Percentiles rank a stretch among this genome's conserved stretches.
Conservation (phyloP, 495 filamentous ascomycete genomes). For the Beverwykella pulmonaria region DNA sequence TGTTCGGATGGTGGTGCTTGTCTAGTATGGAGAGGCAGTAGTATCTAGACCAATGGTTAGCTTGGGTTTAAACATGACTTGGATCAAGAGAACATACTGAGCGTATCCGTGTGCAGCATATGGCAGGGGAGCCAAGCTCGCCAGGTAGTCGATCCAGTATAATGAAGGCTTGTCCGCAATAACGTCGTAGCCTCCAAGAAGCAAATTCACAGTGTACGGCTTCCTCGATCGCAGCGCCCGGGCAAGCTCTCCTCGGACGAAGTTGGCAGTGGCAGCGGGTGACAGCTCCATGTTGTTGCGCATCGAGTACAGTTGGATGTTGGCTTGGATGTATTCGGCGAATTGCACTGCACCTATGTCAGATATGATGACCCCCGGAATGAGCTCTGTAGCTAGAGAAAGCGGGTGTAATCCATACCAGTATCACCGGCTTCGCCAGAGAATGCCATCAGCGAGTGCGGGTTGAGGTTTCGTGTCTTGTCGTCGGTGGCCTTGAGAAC, state of each 20-base stretch:
- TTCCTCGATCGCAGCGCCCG: conserved; percentile 84
- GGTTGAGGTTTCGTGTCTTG: conserved; percentile 89
- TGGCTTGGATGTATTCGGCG: conserved; percentile 98
- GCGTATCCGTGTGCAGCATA: conserved; percentile 98
- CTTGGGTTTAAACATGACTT: neutral
- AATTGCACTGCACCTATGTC: conserved; percentile 76
- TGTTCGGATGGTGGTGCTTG: conserved; percentile 96
- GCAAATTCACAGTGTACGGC: conserved; percentile 93
- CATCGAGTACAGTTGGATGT: conserved; percentile 97
- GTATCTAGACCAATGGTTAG: conserved; percentile 56
- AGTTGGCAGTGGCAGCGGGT: conserved; percentile 83
- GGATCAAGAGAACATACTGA: conserved; percentile 64
- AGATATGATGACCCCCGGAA: neutral
- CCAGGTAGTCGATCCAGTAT: conserved; percentile 98
- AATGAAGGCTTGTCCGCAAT: conserved; percentile 84
- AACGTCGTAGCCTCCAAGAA: conserved; percentile 88
- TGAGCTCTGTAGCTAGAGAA: neutral
- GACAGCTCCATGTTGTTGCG: conserved; percentile 90
- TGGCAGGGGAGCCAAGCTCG: conserved; percentile 79
- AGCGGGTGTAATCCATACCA: conserved; percentile 55
- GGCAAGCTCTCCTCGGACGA: conserved; percentile 90
- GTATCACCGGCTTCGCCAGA: conserved; percentile 96
- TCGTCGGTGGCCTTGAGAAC: conserved; percentile 96
- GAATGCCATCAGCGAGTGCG: conserved; percentile 94
- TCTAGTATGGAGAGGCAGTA: conserved; percentile 95